phyloP scores from a whole-genome alignment of 2,329 filamentous ascomycete genomes.

The Fusarium verrucosum region DNA sequence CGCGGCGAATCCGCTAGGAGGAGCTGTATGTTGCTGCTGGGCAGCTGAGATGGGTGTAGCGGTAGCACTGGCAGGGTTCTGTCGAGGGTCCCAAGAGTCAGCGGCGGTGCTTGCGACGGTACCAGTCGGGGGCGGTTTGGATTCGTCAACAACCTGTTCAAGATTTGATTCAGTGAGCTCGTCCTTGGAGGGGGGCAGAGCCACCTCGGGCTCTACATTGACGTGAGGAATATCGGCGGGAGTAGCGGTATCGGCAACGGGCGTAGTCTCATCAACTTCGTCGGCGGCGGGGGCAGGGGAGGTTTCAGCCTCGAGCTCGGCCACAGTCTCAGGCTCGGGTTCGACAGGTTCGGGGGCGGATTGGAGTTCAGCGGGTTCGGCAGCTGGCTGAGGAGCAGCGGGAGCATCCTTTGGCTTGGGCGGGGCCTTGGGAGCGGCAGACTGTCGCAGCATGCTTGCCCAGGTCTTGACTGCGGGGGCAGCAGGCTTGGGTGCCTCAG shows the following conservation, averaged over 20 bases:
- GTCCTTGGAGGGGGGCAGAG: conserved; percentile 76
- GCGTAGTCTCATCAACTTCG: conserved; percentile 41
- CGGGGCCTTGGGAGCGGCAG: conserved; percentile 65
- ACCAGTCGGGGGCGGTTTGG: conserved; percentile 77
- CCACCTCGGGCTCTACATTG: conserved; percentile 50
- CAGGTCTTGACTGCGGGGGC: conserved; percentile 67
- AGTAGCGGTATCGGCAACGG: conserved; percentile 47
- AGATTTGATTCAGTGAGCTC: conserved; percentile 92
- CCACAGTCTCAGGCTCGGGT: conserved; percentile 49
- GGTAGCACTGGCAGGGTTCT: conserved; percentile 65
- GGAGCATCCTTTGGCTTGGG: conserved; percentile 64
- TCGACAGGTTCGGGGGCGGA: conserved; percentile 48
- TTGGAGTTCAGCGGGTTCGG: conserved; percentile 50
- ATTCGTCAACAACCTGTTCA: conserved; percentile 86
- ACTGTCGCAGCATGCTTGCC: conserved; percentile 77
- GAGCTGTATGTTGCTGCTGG: conserved; percentile 68
- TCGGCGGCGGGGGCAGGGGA: conserved; percentile 46
- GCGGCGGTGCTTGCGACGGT: conserved; percentile 90
- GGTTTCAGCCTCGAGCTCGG: conserved; percentile 47
- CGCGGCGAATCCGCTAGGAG: conserved; percentile 77
- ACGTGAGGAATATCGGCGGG: conserved; percentile 34
- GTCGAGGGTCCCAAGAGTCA: conserved; percentile 82
- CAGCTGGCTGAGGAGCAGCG: conserved; percentile 54
- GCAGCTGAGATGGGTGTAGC: conserved; percentile 72
- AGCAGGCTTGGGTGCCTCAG: conserved; percentile 53